A percentile compares a stretch with the other conserved stretches of the same genome.
These are phyloP conservation scores for Lophiotrema nucula DNA, from an alignment of 495 filamentous ascomycete genomes.

Conservation along the genomic window DNA sequence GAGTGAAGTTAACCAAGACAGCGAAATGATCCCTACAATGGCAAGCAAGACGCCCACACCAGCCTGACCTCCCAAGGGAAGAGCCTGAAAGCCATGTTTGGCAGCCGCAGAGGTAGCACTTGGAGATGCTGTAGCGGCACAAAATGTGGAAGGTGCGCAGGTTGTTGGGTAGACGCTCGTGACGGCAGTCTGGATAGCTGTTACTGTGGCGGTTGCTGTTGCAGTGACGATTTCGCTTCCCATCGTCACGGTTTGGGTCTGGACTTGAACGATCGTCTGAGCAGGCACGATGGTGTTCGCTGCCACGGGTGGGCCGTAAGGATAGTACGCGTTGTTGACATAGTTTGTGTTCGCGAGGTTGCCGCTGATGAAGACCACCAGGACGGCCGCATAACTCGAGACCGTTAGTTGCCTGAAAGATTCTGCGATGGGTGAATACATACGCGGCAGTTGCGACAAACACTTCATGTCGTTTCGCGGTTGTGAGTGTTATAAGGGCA, in stretches of 20 bases:
- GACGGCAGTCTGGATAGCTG: not conserved
- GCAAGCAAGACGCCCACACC: not conserved
- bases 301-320: not conserved
- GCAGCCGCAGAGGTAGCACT: not conserved
- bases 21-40: not conserved
- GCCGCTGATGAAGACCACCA: not conserved
- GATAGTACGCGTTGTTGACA: not conserved
- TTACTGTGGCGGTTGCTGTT: not conserved
- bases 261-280: not conserved
- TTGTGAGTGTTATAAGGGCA: not conserved
- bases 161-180: no score
- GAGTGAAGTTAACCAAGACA: not conserved
- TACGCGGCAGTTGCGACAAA: conserved; percentile 11
- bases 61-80: not conserved
- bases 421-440: not conserved
- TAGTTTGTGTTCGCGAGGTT: not conserved
- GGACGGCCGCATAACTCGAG: not conserved
- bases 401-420: not conserved
- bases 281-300: not conserved
- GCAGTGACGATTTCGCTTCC: no score
- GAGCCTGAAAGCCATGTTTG: not conserved
- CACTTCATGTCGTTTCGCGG: conserved; percentile 1
- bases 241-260: no score
- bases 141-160: no score
- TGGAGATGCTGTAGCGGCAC: not conserved